phyloP scores from a whole-genome alignment of 108 stramenopile species.

The Hondaea fermentalgiana region DNA sequence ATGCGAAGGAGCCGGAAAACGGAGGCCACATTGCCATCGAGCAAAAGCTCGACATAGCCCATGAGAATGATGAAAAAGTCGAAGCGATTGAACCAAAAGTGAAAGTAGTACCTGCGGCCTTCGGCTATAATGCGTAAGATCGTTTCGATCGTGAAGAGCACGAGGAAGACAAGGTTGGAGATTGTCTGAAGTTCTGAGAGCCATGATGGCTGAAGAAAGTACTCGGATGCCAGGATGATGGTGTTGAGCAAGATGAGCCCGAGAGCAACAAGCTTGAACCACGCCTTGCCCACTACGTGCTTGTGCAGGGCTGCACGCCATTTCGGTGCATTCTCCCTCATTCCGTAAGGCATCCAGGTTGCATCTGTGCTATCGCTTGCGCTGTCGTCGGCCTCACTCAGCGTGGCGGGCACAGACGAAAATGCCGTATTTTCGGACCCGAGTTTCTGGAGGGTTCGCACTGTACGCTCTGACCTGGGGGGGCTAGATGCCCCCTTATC shows the following conservation, averaged over 20 bases:
- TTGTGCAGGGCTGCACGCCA: neutral
- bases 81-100: constrained; percentile 42
- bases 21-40: constrained; percentile 9
- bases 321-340: neutral
- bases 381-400: no score
- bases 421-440: no score
- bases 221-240: constrained; percentile 48
- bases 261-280: neutral
- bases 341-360: neutral
- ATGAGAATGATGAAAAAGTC: constrained; percentile 58
- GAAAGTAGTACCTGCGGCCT: constrained; percentile 37
- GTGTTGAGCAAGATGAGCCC: constrained; percentile 57
- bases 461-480: no score
- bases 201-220: constrained; percentile 42
- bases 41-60: constrained; percentile 39
- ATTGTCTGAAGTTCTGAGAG: constrained; percentile 29
- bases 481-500: no score
- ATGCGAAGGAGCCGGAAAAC: constrained; percentile 44
- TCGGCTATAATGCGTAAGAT: constrained; percentile 35
- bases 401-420: no score
- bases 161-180: constrained; percentile 50
- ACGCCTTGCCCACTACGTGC: neutral
- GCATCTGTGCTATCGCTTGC: no score
- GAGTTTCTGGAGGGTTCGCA: no score
- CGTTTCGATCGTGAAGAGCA: constrained; percentile 57